These are phyloP conservation scores for Solanum sitiens DNA, from an alignment of 257 asterid species.

Conservation along the genomic window DNA sequence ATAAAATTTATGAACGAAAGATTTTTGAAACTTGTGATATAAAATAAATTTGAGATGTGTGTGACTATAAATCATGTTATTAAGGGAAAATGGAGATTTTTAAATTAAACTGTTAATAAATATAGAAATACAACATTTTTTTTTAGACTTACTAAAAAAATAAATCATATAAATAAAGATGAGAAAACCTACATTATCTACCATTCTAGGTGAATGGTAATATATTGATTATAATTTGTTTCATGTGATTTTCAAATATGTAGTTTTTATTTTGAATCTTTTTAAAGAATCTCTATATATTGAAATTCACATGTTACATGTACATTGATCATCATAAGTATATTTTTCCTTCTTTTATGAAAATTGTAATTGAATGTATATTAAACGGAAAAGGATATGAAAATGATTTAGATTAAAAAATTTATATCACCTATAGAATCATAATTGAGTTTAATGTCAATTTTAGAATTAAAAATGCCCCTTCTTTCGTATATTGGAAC, in stretches of 20 bases:
- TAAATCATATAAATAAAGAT: background rate
- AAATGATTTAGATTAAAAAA: background rate
- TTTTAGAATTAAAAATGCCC: background rate
- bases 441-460: background rate
- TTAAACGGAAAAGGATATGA: background rate
- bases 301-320: background rate
- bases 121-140: background rate
- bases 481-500: background rate
- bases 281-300: background rate
- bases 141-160: background rate
- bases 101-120: no score
- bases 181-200: no score
- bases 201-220: background rate
- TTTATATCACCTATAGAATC: background rate
- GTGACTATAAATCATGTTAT: no score
- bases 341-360: background rate
- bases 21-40: no score
- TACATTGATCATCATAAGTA: background rate
- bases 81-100: background rate
- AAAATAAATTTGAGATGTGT: no score
- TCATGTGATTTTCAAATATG: background rate
- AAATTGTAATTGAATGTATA: background rate
- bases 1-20: no score
- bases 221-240: background rate
- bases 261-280: background rate